Evolutionary conservation across 2,329 filamentous ascomycete species (phyloP).

Genomic region (Ophiosphaerella korrae): DNA sequence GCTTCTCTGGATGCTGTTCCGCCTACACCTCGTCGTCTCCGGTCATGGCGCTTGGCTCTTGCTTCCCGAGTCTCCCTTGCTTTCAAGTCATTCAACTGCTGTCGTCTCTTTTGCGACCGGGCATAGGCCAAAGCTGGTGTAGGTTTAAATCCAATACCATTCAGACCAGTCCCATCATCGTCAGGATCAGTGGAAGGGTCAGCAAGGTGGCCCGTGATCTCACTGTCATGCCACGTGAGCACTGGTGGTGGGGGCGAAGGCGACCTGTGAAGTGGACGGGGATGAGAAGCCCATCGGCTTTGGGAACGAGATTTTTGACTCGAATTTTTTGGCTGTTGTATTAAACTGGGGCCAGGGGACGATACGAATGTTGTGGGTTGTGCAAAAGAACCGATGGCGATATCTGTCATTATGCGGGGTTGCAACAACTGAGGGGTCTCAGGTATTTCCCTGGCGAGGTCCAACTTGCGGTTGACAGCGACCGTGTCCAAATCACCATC

Average conservation of each 20-base stretch:
- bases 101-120: constrained; percentile 60
- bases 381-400: constrained; percentile 34
- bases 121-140: constrained; percentile 64
- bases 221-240: constrained; percentile 63
- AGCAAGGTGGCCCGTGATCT: constrained; percentile 64
- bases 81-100: constrained; percentile 65
- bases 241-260: constrained; percentile 39
- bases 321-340: constrained; percentile 8
- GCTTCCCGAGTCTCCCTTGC: constrained; percentile 64
- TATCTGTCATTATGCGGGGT: constrained; percentile 42
- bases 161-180: constrained; percentile 68
- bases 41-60: constrained; percentile 60
- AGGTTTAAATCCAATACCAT: constrained; percentile 67
- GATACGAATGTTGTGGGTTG: constrained; percentile 36
- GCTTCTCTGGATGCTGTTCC: constrained; percentile 33
- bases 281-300: constrained; percentile 17
- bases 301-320: constrained; percentile 7
- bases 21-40: constrained; percentile 47
- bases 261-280: constrained; percentile 30
- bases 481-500: constrained; percentile 8
- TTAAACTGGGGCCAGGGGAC: constrained; percentile 9
- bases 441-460: constrained; percentile 27
- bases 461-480: constrained; percentile 2
- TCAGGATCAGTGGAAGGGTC: constrained; percentile 58
- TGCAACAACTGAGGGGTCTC: constrained; percentile 37